These are phyloP conservation scores for Xylariomycetidae sp. DNA, from an alignment of 2,329 filamentous ascomycete genomes.

Conservation along the genomic window DNA sequence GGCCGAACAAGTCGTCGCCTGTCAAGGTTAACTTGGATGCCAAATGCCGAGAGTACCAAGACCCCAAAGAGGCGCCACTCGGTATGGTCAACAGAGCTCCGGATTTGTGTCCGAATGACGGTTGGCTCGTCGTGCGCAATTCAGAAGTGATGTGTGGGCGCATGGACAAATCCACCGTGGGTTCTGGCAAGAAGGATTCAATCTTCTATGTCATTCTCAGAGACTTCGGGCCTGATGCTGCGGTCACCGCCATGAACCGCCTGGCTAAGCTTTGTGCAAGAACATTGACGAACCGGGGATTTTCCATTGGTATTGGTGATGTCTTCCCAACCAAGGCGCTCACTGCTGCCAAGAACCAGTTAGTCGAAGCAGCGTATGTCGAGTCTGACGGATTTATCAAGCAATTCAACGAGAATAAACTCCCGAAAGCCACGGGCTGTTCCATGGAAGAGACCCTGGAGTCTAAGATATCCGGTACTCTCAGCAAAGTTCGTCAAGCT, in stretches of 20 bases:
- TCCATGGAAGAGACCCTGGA: slow-evolving; percentile 90
- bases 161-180: slow-evolving; percentile 98
- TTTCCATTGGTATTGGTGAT: slow-evolving; percentile 93
- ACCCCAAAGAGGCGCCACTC: slow-evolving; percentile 42
- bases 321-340: slow-evolving; percentile 77
- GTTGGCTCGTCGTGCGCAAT: slow-evolving; percentile 88
- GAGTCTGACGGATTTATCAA: slow-evolving; percentile 80
- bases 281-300: slow-evolving; percentile 82
- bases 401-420: slow-evolving; percentile 70
- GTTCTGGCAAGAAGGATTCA: slow-evolving; percentile 93
- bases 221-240: slow-evolving; percentile 86
- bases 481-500: slow-evolving; percentile 85
- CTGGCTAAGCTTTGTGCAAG: slow-evolving; percentile 85
- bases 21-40: slow-evolving; percentile 90
- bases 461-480: slow-evolving; percentile 81
- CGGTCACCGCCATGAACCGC: slow-evolving; percentile 88
- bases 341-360: slow-evolving; percentile 63
- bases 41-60: slow-evolving; percentile 70
- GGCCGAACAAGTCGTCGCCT: slow-evolving; percentile 75
- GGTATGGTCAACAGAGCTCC: slow-evolving; percentile 41
- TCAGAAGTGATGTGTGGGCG: slow-evolving; percentile 95
- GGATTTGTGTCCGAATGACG: slow-evolving; percentile 79
- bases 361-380: slow-evolving; percentile 73
- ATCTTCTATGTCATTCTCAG: slow-evolving; percentile 95
- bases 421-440: slow-evolving; percentile 83